Evolutionary conservation across 345 rosid species (phyloP).

Genomic region (Clarkia xantiana): DNA sequence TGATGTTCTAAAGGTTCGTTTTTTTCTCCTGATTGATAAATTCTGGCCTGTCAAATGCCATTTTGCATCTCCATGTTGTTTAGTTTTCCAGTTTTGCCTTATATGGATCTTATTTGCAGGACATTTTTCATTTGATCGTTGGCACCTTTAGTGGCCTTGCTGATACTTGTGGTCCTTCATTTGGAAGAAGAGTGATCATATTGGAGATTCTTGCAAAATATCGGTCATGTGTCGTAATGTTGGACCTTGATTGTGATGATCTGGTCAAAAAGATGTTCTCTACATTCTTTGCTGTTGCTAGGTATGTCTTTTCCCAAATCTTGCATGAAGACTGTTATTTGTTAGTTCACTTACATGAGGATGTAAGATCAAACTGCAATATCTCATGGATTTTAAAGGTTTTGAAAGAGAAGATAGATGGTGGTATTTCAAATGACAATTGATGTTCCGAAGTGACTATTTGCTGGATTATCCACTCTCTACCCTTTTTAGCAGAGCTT

Average conservation of each 20-base stretch:
- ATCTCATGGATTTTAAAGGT: background rate
- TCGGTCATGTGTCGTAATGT: constrained; percentile 92
- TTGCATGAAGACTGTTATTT: background rate
- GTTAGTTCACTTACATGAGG: no score
- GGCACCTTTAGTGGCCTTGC: constrained; percentile 72
- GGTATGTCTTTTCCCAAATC: constrained; percentile 36
- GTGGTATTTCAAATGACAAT: no score
- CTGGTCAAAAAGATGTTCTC: constrained; percentile 80
- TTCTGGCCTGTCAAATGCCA: background rate
- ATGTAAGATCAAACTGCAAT: background rate
- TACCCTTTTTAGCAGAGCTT: no score
- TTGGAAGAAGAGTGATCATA: constrained; percentile 83
- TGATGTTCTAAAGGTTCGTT: constrained; percentile 61
- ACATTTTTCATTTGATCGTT: constrained; percentile 71
- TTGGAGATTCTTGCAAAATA: constrained; percentile 90
- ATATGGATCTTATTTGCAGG: constrained; percentile 36
- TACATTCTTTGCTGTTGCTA: constrained; percentile 75
- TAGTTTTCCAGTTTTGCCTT: constrained; percentile 10
- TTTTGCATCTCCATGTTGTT: background rate
- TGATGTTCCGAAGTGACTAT: no score
- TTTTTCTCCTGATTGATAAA: background rate
- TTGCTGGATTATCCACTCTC: no score
- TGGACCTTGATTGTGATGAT: constrained; percentile 96
- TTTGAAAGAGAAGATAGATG: no score
- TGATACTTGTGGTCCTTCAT: constrained; percentile 75